Evolutionary conservation across 306 rosid genomes (phyloP).

Genomic region (Chamaecrista fasciculata): DNA sequence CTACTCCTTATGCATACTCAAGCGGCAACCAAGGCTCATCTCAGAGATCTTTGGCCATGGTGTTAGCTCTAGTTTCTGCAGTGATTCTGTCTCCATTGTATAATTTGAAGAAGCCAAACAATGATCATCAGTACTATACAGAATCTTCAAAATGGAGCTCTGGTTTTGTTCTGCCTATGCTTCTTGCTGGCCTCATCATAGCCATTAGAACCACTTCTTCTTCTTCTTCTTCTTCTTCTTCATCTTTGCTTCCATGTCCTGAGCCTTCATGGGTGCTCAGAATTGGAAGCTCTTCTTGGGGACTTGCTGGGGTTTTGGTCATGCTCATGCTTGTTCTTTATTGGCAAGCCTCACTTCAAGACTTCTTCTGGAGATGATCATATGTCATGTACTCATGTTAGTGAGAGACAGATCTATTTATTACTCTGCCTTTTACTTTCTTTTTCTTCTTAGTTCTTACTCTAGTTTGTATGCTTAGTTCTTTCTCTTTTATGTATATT

Average conservation of each 20-base stretch:
- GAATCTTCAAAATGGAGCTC: slow-evolving; percentile 73
- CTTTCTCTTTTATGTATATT: background rate
- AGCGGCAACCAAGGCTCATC: slow-evolving; percentile 51
- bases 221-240: slow-evolving; percentile 34
- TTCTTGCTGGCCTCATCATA: slow-evolving; percentile 75
- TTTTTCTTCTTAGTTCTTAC: background rate
- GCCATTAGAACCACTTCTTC: slow-evolving; percentile 80
- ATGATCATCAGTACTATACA: slow-evolving; percentile 36
- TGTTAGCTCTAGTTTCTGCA: slow-evolving; percentile 65
- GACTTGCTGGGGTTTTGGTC: slow-evolving; percentile 62
- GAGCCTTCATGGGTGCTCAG: slow-evolving; percentile 78
- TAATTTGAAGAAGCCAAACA: slow-evolving; percentile 24
- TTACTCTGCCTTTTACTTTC: background rate
- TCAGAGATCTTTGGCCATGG: slow-evolving; percentile 72
- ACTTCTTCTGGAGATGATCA: slow-evolving; percentile 65
- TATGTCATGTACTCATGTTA: too few species aligned
- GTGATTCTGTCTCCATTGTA: slow-evolving; percentile 67
- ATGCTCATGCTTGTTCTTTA: slow-evolving; percentile 71
- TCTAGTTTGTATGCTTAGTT: background rate
- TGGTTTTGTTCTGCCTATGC: slow-evolving; percentile 71
- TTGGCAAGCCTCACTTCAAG: slow-evolving; percentile 68
- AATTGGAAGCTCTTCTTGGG: slow-evolving; percentile 79
- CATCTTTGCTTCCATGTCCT: slow-evolving; percentile 45
- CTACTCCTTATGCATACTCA: slow-evolving; percentile 31
- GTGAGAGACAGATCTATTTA: background rate